A percentile compares a stretch with the other conserved stretches of the same genome.
Evolutionary conservation across 2,329 filamentous ascomycete genomes (phyloP).

Genomic region (Sordariomycetes sp.): DNA sequence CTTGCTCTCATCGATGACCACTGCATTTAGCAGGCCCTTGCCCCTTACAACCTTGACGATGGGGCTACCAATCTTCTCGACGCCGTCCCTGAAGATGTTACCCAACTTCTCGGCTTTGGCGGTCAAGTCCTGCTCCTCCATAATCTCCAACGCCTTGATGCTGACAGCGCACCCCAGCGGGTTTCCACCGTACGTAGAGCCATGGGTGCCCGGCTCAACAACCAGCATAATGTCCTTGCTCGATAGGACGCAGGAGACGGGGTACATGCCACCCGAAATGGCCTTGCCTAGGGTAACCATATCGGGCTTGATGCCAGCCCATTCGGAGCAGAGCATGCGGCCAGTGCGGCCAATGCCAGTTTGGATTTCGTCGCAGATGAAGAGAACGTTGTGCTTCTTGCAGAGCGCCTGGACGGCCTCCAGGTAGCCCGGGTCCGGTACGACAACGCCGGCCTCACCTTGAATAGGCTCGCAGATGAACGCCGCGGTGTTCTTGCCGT

Average conservation of each 20-base stretch:
- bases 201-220: slow-evolving; percentile 91
- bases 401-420: slow-evolving; percentile 72
- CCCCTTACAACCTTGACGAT: slow-evolving; percentile 78
- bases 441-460: slow-evolving; percentile 93
- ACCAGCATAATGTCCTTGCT: slow-evolving; percentile 91
- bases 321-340: slow-evolving; percentile 87
- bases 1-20: slow-evolving; percentile 87
- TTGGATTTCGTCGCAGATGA: slow-evolving; percentile 98
- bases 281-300: slow-evolving; percentile 93
- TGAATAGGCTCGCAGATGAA: slow-evolving; percentile 97
- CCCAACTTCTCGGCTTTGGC: slow-evolving; percentile 75
- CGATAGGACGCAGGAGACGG: slow-evolving; percentile 87
- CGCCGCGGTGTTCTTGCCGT: slow-evolving; percentile 79
- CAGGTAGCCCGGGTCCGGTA: slow-evolving; percentile 86
- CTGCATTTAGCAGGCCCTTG: slow-evolving; percentile 90
- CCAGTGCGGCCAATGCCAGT: slow-evolving; percentile 94
- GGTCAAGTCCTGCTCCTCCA: slow-evolving; percentile 84
- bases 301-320: slow-evolving; percentile 92
- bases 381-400: slow-evolving; percentile 87
- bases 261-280: slow-evolving; percentile 97
- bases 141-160: slow-evolving; percentile 86
- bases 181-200: slow-evolving; percentile 97
- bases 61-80: slow-evolving; percentile 66
- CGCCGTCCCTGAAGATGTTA: slow-evolving; percentile 70
- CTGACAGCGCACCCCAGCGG: slow-evolving; percentile 91